Evolutionary conservation across 2,329 filamentous ascomycete genomes (phyloP).

Genomic region (Calonectria pseudoreteaudii): DNA sequence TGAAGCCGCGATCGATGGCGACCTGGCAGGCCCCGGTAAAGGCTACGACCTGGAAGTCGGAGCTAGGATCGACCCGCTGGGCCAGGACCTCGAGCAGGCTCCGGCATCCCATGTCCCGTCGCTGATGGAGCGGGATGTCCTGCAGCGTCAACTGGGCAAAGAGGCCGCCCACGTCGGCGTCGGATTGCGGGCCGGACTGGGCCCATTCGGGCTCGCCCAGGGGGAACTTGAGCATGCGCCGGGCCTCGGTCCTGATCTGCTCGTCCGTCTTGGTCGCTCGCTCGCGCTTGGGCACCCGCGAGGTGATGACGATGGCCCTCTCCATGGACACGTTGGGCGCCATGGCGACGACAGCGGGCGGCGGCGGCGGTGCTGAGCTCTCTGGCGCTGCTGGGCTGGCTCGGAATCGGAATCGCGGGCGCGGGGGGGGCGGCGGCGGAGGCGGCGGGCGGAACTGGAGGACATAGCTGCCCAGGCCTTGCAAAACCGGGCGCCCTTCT

Average conservation of each 20-base stretch:
- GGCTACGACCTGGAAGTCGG: not conserved
- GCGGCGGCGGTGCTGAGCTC: not conserved
- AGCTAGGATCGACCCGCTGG: not conserved
- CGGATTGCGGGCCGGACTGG: not conserved
- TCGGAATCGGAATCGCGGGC: not conserved
- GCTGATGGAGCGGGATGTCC: not conserved
- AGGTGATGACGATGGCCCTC: not conserved
- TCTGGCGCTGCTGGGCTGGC: not conserved
- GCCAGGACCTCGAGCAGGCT: not conserved
- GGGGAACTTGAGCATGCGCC: not conserved
- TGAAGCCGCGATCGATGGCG: slow-evolving; percentile 2
- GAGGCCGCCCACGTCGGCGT: not conserved
- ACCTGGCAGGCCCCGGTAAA: slow-evolving; percentile 3
- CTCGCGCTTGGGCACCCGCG: not conserved
- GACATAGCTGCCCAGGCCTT: not conserved
- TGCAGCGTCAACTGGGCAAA: slow-evolving; percentile 3
- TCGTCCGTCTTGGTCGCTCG: not conserved
- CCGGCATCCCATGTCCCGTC: not conserved
- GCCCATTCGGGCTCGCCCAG: slow-evolving; percentile 1
- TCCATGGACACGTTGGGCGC: not conserved
- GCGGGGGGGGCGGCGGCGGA: too few species aligned
- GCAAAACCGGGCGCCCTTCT: not conserved
- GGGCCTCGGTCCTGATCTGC: not conserved
- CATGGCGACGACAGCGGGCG: not conserved
- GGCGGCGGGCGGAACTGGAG: not conserved